phyloP scores from a whole-genome alignment of 1,284 basidiomycete species.

The Tausonia pullulans region DNA sequence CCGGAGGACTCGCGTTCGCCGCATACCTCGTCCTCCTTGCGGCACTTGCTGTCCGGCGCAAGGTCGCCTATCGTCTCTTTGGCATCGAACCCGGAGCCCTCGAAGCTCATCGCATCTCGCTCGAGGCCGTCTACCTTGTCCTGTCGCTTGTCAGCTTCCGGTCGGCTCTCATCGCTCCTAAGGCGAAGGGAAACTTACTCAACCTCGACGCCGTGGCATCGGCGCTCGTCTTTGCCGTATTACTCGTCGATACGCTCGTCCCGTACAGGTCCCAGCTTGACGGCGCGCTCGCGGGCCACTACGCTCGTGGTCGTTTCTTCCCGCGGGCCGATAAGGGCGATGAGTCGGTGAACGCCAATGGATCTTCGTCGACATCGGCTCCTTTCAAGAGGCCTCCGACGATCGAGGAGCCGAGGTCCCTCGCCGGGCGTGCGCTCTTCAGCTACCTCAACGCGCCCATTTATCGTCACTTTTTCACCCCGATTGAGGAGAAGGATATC shows the following conservation, averaged over 20 bases:
- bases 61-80: conserved; percentile 17
- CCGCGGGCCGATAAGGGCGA: not conserved
- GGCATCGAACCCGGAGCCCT: conserved; percentile 22
- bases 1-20: conserved; percentile 17
- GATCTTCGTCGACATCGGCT: conserved; percentile 2
- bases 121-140: conserved; percentile 29
- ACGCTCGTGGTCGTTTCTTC: conserved; percentile 20
- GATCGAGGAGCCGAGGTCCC: conserved; percentile 12
- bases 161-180: conserved; percentile 21
- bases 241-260: conserved; percentile 31
- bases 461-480: conserved; percentile 35
- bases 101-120: conserved; percentile 25
- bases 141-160: conserved; percentile 30
- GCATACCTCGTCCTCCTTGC: conserved; percentile 19
- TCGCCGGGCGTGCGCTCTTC: conserved; percentile 34
- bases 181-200: conserved; percentile 17
- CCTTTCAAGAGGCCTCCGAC: not conserved
- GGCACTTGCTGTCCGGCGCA: conserved; percentile 5
- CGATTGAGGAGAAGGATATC: conserved; percentile 36
- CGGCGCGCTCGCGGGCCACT: conserved; percentile 26
- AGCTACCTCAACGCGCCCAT: conserved; percentile 30
- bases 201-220: conserved; percentile 21
- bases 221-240: conserved; percentile 25
- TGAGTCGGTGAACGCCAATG: not conserved
- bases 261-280: conserved; percentile 32